Conservation (phyloP, 2,329 filamentous ascomycete species). For the Aureobasidium lini region DNA sequence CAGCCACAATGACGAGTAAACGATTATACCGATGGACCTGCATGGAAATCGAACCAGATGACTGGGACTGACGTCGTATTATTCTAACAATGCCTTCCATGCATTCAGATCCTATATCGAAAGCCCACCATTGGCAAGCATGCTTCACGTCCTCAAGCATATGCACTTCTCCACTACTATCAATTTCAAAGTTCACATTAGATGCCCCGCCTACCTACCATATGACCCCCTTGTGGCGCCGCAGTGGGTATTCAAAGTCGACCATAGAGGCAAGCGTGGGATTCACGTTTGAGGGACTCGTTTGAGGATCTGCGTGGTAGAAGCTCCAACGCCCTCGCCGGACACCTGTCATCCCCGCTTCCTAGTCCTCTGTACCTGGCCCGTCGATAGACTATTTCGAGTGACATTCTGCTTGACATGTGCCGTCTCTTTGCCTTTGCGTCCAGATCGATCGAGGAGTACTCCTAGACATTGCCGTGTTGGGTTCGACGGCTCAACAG, state of each 20-base stretch:
- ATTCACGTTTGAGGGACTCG: too few relatives aligned
- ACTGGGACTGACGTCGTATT: not conserved
- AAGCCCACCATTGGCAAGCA: not conserved
- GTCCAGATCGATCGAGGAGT: not conserved
- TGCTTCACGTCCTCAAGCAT: too few relatives aligned
- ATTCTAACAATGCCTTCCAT: not conserved
- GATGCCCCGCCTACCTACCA: not conserved
- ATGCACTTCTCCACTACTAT: too few relatives aligned
- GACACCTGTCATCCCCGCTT: not conserved
- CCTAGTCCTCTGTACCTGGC: not conserved
- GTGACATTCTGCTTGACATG: not conserved
- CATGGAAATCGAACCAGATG: not conserved
- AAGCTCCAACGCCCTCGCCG: not conserved
- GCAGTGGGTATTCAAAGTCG: not conserved
- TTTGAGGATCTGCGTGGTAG: not conserved
- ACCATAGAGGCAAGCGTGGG: not conserved
- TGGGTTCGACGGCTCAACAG: too few relatives aligned
- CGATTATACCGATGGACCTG: not conserved
- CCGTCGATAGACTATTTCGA: not conserved
- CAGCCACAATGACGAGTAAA: not conserved
- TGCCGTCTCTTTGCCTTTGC: not conserved
- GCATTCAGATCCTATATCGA: not conserved
- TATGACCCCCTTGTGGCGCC: not conserved
- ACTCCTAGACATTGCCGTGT: not conserved
- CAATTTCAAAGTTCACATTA: not conserved